Evolutionary conservation across 2,329 filamentous ascomycete species (phyloP).

Genomic region (Ceratocystis papillata): DNA sequence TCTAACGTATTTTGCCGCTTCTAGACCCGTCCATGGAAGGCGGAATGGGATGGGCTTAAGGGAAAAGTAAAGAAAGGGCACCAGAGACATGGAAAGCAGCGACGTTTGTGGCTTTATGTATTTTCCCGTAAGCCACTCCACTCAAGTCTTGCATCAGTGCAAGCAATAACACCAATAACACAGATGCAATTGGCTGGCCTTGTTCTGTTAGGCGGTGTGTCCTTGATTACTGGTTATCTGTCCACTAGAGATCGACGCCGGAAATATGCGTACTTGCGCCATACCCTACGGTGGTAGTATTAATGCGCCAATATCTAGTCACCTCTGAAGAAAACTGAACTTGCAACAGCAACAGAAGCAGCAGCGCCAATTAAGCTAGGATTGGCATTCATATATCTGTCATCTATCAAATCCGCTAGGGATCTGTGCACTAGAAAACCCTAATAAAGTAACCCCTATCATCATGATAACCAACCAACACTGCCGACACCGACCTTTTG

Average conservation of each 20-base stretch:
- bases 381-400: background rate
- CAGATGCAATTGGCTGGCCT: background rate
- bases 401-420: background rate
- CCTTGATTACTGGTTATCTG: background rate
- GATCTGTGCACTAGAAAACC: background rate
- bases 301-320: background rate
- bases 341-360: background rate
- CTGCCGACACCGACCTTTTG: background rate
- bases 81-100: background rate
- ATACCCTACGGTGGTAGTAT: no score
- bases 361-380: background rate
- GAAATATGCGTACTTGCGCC: background rate
- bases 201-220: background rate
- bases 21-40: constrained; percentile 8
- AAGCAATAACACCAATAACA: no score
- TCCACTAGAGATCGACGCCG: background rate
- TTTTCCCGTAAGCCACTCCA: no score
- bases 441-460: background rate
- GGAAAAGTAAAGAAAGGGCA: background rate
- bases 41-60: background rate
- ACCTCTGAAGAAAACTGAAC: background rate
- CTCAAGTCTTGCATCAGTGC: no score
- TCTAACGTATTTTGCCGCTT: constrained; percentile 18
- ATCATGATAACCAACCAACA: background rate
- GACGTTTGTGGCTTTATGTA: background rate